Evolutionary conservation across 441 rosid genomes (phyloP).

Genomic region (Gossypium gossypioides): DNA sequence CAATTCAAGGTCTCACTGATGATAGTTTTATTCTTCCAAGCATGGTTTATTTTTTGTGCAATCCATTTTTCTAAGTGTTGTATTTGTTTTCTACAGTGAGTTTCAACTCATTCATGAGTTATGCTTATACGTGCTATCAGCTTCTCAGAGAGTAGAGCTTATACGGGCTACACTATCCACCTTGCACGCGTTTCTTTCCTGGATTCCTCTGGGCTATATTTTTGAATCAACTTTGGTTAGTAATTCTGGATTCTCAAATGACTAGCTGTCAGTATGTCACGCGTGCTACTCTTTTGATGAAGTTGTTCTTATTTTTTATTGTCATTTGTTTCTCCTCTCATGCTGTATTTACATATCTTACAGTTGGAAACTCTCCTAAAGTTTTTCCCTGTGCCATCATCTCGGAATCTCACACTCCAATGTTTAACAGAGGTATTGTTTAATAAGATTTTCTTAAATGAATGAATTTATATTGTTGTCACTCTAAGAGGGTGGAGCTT

Average conservation of each 20-base stretch:
- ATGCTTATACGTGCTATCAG: slow-evolving; percentile 91
- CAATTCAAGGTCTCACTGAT: not conserved
- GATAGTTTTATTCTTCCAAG: not conserved
- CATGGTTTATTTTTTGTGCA: not conserved
- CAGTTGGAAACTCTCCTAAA: slow-evolving; percentile 93
- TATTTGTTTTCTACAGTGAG: slow-evolving; percentile 57
- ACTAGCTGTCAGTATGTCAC: not conserved
- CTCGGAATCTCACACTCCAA: slow-evolving; percentile 88
- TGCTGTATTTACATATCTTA: slow-evolving; percentile 12
- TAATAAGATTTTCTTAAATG: not conserved
- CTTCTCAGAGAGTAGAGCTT: slow-evolving; percentile 91
- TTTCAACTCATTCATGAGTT: slow-evolving; percentile 97
- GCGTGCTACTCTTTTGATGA: not conserved
- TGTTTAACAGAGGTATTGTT: slow-evolving; percentile 85
- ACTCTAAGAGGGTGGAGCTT: not conserved
- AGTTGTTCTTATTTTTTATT: not conserved
- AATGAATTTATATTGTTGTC: not conserved
- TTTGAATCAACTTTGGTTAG: slow-evolving; percentile 92
- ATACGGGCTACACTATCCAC: slow-evolving; percentile 86
- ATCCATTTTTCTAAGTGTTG: slow-evolving; percentile 13
- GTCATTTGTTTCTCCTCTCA: slow-evolving; percentile 8
- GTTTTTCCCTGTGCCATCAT: slow-evolving; percentile 66
- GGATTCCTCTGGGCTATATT: slow-evolving; percentile 98
- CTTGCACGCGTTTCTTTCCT: slow-evolving; percentile 94
- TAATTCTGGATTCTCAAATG: slow-evolving; percentile 3